Percentiles rank a stretch among this genome's conserved stretches.
These are phyloP conservation scores for Trichoderma asperellum DNA, from an alignment of 2,329 filamentous ascomycete genomes.

Conservation along the genomic window DNA sequence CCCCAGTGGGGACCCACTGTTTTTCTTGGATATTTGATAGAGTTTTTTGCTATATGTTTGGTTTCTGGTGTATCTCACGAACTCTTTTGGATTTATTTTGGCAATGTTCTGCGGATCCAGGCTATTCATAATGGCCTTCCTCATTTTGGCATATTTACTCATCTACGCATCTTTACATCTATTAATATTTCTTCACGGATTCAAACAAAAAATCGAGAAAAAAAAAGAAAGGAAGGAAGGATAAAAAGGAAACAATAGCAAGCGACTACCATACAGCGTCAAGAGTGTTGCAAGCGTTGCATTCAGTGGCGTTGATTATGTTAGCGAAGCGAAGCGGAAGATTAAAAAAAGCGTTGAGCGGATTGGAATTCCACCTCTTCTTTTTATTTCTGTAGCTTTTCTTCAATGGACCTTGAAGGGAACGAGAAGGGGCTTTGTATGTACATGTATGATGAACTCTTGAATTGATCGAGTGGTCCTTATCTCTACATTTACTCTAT, in stretches of 20 bases:
- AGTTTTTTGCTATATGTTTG: not conserved
- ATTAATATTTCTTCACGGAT: not conserved
- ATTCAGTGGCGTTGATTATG: not conserved
- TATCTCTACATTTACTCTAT: not conserved
- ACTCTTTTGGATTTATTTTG: not conserved
- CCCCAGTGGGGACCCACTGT: not conserved
- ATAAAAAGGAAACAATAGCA: not conserved
- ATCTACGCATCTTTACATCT: not conserved
- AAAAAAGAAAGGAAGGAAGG: not conserved
- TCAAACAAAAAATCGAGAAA: not conserved
- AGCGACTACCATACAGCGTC: not conserved
- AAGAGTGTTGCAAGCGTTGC: not conserved
- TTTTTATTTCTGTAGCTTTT: not conserved
- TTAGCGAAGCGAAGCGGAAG: not conserved
- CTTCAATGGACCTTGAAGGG: not conserved
- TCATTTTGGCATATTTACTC: not conserved
- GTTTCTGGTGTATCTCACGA: not conserved
- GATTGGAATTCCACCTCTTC: not conserved
- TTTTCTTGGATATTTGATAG: not conserved
- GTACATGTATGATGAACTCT: not conserved
- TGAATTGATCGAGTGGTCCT: not conserved
- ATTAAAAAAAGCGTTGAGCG: not conserved
- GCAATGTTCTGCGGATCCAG: not conserved
- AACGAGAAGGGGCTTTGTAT: not conserved
- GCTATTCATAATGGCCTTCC: not conserved